Percentiles rank a stretch among this genome's conserved stretches.
Evolutionary conservation across 163 green algal species (phyloP).

Genomic region (Volvox carteri): DNA sequence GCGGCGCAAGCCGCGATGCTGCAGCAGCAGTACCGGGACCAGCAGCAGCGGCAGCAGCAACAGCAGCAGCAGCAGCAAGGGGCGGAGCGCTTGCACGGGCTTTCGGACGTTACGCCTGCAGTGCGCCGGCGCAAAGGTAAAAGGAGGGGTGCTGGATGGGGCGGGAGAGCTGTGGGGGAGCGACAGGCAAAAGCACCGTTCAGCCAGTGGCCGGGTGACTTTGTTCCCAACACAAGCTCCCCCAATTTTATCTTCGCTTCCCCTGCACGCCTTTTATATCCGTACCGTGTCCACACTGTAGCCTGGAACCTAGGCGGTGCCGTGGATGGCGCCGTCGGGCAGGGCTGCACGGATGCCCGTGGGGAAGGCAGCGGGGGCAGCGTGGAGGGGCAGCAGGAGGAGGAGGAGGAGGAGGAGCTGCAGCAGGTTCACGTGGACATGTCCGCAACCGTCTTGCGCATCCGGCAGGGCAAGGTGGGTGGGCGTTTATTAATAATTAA

Average conservation of each 20-base stretch:
- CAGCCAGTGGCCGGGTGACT: too few species aligned
- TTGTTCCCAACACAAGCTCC: too few species aligned
- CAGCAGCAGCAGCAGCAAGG: neutral
- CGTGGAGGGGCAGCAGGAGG: neutral
- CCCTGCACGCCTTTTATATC: too few species aligned
- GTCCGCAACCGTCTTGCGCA: slow-evolving; percentile 48
- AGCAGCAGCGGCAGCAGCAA: neutral
- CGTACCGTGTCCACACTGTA: neutral
- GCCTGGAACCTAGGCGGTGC: neutral
- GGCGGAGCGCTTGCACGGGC: too few species aligned
- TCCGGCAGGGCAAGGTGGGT: slow-evolving; percentile 55
- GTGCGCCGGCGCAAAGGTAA: slow-evolving; percentile 9
- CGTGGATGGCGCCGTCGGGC: neutral
- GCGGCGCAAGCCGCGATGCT: slow-evolving; percentile 11
- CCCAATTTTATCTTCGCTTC: too few species aligned
- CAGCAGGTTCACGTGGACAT: slow-evolving; percentile 29
- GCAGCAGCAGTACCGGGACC: slow-evolving; percentile 16
- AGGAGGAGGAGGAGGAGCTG: neutral
- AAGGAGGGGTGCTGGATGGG: too few species aligned
- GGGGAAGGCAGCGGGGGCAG: neutral
- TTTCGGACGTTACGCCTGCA: neutral
- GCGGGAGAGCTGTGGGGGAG: too few species aligned
- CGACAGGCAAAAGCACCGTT: too few species aligned
- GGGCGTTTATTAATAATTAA: neutral
- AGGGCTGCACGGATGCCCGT: neutral